These are phyloP conservation scores for Cordyceps cicadae DNA, from an alignment of 2,329 filamentous ascomycete species.

Conservation along the genomic window DNA sequence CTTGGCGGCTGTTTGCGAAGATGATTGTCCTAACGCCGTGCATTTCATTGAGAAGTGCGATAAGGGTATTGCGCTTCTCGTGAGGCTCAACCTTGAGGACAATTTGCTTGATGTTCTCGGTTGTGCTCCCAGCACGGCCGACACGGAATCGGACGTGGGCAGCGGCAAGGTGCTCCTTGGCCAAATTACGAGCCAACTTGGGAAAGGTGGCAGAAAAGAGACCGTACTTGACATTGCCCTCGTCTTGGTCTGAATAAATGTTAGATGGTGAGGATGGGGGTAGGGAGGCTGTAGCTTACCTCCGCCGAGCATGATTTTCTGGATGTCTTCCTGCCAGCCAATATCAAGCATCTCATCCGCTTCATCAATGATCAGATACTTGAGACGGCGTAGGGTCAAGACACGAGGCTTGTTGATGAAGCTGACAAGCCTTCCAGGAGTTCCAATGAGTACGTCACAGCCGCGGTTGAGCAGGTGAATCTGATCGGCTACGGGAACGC, in stretches of 20 bases:
- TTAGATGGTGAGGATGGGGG: constrained; percentile 19
- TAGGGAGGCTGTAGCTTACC: constrained; percentile 47
- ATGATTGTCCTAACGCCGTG: constrained; percentile 73
- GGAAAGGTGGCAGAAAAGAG: constrained; percentile 97
- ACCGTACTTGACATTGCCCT: constrained; percentile 60
- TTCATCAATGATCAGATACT: constrained; percentile 81
- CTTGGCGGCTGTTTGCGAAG: constrained; percentile 76
- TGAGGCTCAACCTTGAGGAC: constrained; percentile 58
- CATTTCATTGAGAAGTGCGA: constrained; percentile 62
- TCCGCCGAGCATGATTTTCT: constrained; percentile 68
- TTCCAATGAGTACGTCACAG: constrained; percentile 82
- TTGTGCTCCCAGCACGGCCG: constrained; percentile 76
- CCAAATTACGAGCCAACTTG: constrained; percentile 66
- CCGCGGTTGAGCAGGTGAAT: constrained; percentile 67
- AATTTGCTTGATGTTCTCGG: constrained; percentile 73
- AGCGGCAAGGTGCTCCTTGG: constrained; percentile 63
- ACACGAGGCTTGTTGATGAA: constrained; percentile 66
- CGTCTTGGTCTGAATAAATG: constrained; percentile 57
- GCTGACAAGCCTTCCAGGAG: constrained; percentile 77
- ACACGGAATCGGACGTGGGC: constrained; percentile 76
- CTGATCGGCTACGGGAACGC: constrained; percentile 63
- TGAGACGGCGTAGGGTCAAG: constrained; percentile 66
- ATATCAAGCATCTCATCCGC: constrained; percentile 82
- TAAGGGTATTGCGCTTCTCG: constrained; percentile 61
- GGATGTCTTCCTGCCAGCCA: constrained; percentile 72